phyloP scores from a whole-genome alignment of 2,329 filamentous ascomycete species.

The Aspergillus uvarum region DNA sequence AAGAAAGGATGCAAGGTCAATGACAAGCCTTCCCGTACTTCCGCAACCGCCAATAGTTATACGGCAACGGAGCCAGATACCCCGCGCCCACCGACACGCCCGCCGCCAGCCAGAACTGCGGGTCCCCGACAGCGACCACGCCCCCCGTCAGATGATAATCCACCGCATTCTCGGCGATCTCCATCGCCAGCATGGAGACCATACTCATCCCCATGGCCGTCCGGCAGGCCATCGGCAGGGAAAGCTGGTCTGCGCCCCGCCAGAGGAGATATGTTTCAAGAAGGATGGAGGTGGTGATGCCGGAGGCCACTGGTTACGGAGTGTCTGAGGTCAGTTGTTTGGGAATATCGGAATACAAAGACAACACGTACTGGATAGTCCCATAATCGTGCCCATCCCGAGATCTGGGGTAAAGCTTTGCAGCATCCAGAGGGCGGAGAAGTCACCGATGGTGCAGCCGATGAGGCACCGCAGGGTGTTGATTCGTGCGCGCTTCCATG shows the following conservation, averaged over 20 bases:
- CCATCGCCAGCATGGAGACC: conserved; percentile 61
- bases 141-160: conserved; percentile 59
- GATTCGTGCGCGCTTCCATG: conserved; percentile 53
- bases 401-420: conserved; percentile 51
- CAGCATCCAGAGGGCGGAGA: conserved; percentile 56
- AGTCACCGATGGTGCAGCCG: conserved; percentile 58
- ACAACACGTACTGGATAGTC: conserved; percentile 48
- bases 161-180: conserved; percentile 54
- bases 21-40: conserved; percentile 48
- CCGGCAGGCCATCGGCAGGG: conserved; percentile 49
- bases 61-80: conserved; percentile 52
- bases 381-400: conserved; percentile 53
- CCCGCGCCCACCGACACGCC: conserved; percentile 25
- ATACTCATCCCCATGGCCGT: conserved; percentile 61
- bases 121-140: conserved; percentile 47
- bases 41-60: conserved; percentile 53
- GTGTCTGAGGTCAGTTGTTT: not conserved
- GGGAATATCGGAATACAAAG: not conserved
- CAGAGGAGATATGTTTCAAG: conserved; percentile 55
- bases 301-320: conserved; percentile 48
- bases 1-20: conserved; percentile 2
- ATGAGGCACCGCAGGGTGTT: conserved; percentile 58
- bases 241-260: conserved; percentile 49
- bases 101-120: conserved; percentile 55
- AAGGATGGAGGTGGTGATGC: conserved; percentile 53